Evolutionary conservation across 2,329 filamentous ascomycete species (phyloP).

Genomic region (Colletotrichum destructivum): DNA sequence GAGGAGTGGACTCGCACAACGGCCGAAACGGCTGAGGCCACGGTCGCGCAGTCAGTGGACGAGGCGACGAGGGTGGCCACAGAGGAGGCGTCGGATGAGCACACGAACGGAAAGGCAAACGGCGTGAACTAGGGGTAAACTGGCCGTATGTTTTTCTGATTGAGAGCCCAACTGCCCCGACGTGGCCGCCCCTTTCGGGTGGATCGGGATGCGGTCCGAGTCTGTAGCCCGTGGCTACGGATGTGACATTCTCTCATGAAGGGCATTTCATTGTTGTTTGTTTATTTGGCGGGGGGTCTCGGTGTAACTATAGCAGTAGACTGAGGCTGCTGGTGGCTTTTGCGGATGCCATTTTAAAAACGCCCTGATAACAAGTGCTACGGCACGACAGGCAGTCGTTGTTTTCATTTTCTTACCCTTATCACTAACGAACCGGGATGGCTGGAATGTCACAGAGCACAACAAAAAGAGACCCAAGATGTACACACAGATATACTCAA

Average conservation of each 20-base stretch:
- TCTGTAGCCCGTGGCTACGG: not conserved
- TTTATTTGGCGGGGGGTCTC: slow-evolving; percentile 1
- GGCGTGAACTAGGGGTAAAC: slow-evolving; percentile 28
- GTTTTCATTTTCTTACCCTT: not conserved
- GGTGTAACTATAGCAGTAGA: slow-evolving; percentile 13
- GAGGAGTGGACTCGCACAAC: slow-evolving; percentile 74
- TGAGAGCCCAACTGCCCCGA: not conserved
- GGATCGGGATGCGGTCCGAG: not conserved
- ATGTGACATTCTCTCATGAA: not conserved
- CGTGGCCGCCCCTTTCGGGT: not conserved
- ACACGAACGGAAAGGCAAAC: slow-evolving; percentile 41
- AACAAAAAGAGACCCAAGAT: not conserved
- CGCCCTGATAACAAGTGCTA: not conserved
- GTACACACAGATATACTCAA: slow-evolving; percentile 7
- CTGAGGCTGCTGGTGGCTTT: not conserved
- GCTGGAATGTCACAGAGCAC: slow-evolving; percentile 5
- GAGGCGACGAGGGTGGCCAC: slow-evolving; percentile 43
- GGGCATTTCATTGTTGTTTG: not conserved
- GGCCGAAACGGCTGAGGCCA: slow-evolving; percentile 55
- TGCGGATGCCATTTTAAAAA: not conserved
- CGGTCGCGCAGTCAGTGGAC: slow-evolving; percentile 53
- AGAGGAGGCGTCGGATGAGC: slow-evolving; percentile 20
- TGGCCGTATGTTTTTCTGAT: not conserved
- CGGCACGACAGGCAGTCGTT: not conserved
- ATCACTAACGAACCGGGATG: slow-evolving; percentile 13